These are phyloP conservation scores for Prosopis cineraria DNA, from an alignment of 306 rosid genomes.

Conservation along the genomic window DNA sequence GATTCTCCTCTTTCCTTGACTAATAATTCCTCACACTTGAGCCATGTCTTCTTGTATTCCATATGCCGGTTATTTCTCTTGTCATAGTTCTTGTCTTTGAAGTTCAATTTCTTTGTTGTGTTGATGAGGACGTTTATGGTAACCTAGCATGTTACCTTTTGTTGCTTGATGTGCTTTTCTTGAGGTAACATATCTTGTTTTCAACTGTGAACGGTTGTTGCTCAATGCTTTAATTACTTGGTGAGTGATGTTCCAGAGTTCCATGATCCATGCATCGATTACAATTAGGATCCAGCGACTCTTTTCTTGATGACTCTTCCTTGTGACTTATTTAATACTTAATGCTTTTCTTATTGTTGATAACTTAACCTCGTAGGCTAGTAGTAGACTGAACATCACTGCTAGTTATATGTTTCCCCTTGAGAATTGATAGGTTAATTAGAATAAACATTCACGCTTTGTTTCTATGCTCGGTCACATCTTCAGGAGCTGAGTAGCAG, in stretches of 20 bases:
- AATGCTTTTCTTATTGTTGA: background rate
- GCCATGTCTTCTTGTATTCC: background rate
- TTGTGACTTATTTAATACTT: background rate
- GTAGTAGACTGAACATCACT: background rate
- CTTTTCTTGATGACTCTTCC: background rate
- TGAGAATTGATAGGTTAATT: background rate
- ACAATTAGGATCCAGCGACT: too few relatives aligned
- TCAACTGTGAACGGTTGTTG: background rate
- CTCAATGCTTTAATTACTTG: background rate
- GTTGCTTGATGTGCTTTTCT: background rate
- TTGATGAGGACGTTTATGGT: too few relatives aligned
- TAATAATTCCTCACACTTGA: too few relatives aligned
- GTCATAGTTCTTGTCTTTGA: background rate
- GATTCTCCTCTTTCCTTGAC: background rate
- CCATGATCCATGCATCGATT: too few relatives aligned
- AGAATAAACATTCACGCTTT: background rate
- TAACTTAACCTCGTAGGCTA: background rate
- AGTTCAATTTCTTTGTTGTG: background rate
- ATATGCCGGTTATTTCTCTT: background rate
- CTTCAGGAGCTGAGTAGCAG: slow-evolving; percentile 7
- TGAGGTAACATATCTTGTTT: background rate
- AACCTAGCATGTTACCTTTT: background rate
- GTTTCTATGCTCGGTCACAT: background rate
- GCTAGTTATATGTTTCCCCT: background rate
- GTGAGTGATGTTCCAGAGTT: too few relatives aligned